Conservation (phyloP, 768 basidiomycete genomes). For the Calocybe gangraenosa region DNA sequence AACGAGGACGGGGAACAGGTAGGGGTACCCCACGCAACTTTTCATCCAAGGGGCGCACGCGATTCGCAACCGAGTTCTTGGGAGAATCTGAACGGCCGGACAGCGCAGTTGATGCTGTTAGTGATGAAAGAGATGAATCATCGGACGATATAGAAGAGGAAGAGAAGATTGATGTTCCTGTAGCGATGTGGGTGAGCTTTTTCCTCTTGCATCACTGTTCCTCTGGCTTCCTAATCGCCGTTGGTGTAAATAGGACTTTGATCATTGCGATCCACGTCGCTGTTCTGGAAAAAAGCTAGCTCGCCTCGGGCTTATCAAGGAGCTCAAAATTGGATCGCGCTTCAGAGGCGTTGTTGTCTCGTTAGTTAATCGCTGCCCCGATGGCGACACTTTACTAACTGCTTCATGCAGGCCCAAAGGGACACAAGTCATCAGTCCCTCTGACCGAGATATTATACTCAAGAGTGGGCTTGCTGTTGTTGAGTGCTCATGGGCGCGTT, state of each 20-base stretch:
- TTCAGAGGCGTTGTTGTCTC: conserved; percentile 94
- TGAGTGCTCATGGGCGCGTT: conserved; percentile 96
- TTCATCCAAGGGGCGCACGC: conserved; percentile 15
- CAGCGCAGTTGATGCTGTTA: conserved; percentile 50
- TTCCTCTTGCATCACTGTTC: neutral
- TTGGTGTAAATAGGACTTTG: conserved; percentile 74
- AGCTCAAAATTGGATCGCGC: conserved; percentile 77
- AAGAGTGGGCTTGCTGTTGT: conserved; percentile 88
- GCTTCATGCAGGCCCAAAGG: conserved; percentile 68
- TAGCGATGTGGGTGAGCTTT: conserved; percentile 94
- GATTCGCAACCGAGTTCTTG: conserved; percentile 7
- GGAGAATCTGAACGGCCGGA: conserved; percentile 46
- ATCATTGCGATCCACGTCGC: conserved; percentile 90
- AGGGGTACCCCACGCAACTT: conserved; percentile 19
- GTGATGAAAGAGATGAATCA: conserved; percentile 30
- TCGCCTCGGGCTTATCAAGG: conserved; percentile 77
- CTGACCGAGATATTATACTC: conserved; percentile 77
- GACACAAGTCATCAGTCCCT: conserved; percentile 69
- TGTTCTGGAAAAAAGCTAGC: conserved; percentile 86
- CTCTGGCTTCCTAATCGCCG: conserved; percentile 2
- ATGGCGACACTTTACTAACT: neutral
- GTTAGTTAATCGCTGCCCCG: conserved; percentile 44
- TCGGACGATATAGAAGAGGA: conserved; percentile 24
- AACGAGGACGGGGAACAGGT: conserved; percentile 27
- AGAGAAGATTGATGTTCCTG: conserved; percentile 57